Percentiles rank a stretch among this genome's conserved stretches.
Conservation (phyloP, 2,329 filamentous ascomycete species). For the Aspergillus versicolor region DNA sequence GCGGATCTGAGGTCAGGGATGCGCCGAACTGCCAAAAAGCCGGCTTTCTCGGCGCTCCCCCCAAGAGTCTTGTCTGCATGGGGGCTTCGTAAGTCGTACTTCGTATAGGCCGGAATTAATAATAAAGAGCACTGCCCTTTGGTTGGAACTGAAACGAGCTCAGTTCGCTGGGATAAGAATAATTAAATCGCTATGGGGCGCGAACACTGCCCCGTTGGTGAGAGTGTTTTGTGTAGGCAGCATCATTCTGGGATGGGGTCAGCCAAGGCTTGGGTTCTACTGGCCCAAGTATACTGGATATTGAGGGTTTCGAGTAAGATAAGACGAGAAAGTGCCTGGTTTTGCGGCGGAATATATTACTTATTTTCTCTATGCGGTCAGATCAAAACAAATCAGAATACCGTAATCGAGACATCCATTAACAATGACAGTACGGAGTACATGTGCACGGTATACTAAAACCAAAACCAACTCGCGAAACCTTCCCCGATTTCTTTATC, state of each 20-base stretch:
- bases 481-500: neutral
- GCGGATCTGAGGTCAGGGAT: conserved; percentile 3
- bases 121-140: neutral
- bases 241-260: neutral
- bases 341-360: too few species aligned
- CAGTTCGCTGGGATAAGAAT: neutral
- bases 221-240: neutral
- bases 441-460: neutral
- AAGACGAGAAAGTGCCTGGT: neutral
- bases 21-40: neutral
- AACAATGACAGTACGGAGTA: too few species aligned
- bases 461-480: neutral
- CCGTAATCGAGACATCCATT: neutral
- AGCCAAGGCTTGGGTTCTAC: neutral
- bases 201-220: neutral
- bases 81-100: too few species aligned
- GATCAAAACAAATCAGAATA: too few species aligned
- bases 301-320: neutral
- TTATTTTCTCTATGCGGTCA: too few species aligned
- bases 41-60: neutral
- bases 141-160: neutral
- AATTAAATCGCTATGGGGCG: neutral
- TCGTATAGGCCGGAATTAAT: too few species aligned
- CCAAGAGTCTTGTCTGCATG: neutral
- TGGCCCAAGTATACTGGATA: neutral